Evolutionary conservation across 1,139 yeast genomes (phyloP).

Genomic region (Yamadazyma oceani): DNA sequence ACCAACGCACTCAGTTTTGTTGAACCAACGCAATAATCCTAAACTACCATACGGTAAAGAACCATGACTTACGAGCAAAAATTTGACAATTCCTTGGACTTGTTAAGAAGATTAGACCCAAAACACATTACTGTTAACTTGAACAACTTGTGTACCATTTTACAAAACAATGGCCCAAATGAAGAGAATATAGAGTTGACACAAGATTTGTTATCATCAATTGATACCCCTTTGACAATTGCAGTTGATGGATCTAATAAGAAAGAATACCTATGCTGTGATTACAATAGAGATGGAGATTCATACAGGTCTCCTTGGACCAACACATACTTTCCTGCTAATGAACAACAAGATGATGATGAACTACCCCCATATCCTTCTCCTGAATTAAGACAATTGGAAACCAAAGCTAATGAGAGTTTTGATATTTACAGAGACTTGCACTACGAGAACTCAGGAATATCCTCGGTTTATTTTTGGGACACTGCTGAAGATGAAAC

Average conservation of each 20-base stretch:
- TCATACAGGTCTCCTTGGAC: slow-evolving; percentile 92
- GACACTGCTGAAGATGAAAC: slow-evolving; percentile 60
- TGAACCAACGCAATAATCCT: neutral
- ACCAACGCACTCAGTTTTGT: neutral
- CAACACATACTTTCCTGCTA: slow-evolving; percentile 68
- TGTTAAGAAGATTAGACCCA: slow-evolving; percentile 85
- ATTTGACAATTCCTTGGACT: slow-evolving; percentile 84
- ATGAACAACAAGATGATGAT: slow-evolving; percentile 41
- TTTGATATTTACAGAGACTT: slow-evolving; percentile 91
- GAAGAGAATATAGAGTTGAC: slow-evolving; percentile 48
- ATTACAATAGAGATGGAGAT: slow-evolving; percentile 93
- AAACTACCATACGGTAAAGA: neutral
- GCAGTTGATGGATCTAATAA: slow-evolving; percentile 58
- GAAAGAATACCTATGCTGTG: slow-evolving; percentile 80
- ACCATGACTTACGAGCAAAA: slow-evolving; percentile 51
- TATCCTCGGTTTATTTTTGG: slow-evolving; percentile 92
- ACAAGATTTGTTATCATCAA: slow-evolving; percentile 81
- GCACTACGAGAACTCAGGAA: slow-evolving; percentile 88
- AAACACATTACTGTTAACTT: slow-evolving; percentile 62
- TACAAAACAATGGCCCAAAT: slow-evolving; percentile 42
- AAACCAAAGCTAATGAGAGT: slow-evolving; percentile 81
- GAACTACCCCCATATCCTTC: slow-evolving; percentile 68
- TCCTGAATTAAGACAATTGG: slow-evolving; percentile 65
- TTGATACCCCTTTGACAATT: slow-evolving; percentile 78
- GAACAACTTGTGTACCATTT: slow-evolving; percentile 65